A percentile compares a stretch with the other conserved stretches of the same genome.
These are phyloP conservation scores for Solanum medicagineum DNA, from an alignment of 257 asterid genomes.

Conservation along the genomic window DNA sequence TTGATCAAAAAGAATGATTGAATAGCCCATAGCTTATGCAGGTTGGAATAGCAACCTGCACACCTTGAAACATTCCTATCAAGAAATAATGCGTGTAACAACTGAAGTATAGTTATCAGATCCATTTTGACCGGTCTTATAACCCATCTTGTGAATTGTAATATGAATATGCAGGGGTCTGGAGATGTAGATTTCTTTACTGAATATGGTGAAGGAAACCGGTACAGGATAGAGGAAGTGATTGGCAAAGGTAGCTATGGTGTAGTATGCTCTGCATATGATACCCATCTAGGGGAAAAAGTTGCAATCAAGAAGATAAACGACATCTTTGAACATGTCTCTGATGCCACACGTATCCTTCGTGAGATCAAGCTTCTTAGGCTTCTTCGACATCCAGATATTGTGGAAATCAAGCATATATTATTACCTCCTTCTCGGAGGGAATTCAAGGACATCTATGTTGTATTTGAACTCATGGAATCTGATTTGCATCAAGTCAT, in stretches of 20 bases:
- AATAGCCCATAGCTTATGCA: background rate
- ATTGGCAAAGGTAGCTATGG: constrained; percentile 98
- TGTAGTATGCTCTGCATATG: constrained; percentile 92
- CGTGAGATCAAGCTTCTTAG: constrained; percentile 96
- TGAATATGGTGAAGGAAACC: constrained; percentile 90
- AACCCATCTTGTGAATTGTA: background rate
- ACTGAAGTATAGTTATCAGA: background rate
- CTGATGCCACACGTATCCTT: constrained; percentile 94
- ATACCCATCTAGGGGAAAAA: constrained; percentile 77
- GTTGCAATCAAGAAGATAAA: constrained; percentile 95
- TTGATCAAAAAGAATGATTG: background rate
- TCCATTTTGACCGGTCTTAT: background rate
- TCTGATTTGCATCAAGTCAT: constrained; percentile 96
- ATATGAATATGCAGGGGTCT: constrained; percentile 38
- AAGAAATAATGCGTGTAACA: background rate
- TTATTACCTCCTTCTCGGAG: constrained; percentile 90
- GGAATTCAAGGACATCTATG: constrained; percentile 92
- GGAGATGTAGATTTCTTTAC: constrained; percentile 85
- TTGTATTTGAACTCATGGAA: constrained; percentile 88
- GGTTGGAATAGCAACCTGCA: background rate
- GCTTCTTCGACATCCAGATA: constrained; percentile 93
- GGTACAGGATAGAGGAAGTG: constrained; percentile 89
- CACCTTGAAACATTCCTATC: background rate
- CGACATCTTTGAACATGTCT: constrained; percentile 86
- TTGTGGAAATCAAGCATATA: constrained; percentile 90